These are phyloP conservation scores for Oryza glaberrima DNA, from an alignment of 176 grass and related monocot genomes.

Conservation along the genomic window DNA sequence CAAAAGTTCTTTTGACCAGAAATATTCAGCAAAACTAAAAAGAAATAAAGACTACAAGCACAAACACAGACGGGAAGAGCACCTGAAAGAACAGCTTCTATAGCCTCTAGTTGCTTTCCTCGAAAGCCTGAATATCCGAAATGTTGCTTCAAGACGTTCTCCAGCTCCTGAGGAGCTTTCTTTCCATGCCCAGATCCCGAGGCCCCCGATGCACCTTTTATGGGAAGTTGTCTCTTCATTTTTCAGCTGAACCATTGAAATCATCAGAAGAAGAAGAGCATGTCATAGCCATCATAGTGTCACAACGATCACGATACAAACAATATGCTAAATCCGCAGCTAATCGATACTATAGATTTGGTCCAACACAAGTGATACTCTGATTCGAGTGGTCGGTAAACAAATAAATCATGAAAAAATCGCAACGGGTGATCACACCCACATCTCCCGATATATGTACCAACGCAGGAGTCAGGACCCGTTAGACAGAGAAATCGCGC, in stretches of 20 bases:
- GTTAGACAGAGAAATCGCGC: not conserved
- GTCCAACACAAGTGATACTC: not conserved
- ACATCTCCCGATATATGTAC: not conserved
- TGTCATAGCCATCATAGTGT: not conserved
- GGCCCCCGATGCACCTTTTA: constrained; percentile 34
- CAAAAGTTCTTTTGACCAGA: not conserved
- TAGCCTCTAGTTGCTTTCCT: constrained; percentile 85
- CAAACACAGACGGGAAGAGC: not conserved
- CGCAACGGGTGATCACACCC: not conserved
- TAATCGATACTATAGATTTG: not conserved
- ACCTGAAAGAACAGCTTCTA: constrained; percentile 93
- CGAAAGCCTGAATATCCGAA: constrained; percentile 82
- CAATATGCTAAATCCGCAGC: not conserved
- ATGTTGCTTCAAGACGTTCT: constrained; percentile 63
- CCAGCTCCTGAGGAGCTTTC: constrained; percentile 50
- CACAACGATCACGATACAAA: not conserved
- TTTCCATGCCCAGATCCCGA: constrained; percentile 29
- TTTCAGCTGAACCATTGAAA: constrained; percentile 30
- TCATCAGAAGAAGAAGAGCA: not conserved
- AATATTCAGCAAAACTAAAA: not conserved
- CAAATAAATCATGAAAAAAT: not conserved
- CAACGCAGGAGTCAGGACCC: not conserved
- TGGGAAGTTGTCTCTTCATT: constrained; percentile 81
- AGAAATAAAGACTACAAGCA: not conserved
- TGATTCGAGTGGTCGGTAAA: not conserved